Base-by-base conservation (phyloP, 108 stramenopile species). In the Phaeodactylum tricornutum region DNA sequence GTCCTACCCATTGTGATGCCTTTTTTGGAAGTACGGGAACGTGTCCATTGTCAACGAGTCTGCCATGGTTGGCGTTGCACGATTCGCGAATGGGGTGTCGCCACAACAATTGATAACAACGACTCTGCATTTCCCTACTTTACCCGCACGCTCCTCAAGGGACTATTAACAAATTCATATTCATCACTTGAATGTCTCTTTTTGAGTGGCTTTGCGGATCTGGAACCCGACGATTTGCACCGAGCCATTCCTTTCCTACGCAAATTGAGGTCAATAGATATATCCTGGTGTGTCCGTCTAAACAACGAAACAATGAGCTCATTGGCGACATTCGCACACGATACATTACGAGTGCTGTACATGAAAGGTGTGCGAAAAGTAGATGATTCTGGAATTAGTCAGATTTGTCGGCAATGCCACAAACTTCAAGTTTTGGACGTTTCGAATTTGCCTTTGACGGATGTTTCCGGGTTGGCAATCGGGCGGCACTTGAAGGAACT, bases 351-450 rank as follows among this genome's bases (percentile, higher is more conserved):
- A 49, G 80, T 81, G 2, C 36, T 81, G 23, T 81, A 81, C 39
- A 51, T 81, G 52, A 77, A 77, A 36, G 73, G 73, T 21, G 33
- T 71, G 16, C 12, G 27, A 8, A 41, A 55, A 25, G 61, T 81
- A 6, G 63, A 70, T 0, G 72, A 77, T 62, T 66, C 47, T 7
- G 80, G 80, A 0, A 36, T 81, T 11, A 54, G 57, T 8, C 54
- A 61, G 11, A 57, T 81, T 3, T 63, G 60, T 3, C 45, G 51
- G 32, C 59, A 59, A 8, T 77, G 75, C 39, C 20, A 6, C 21
- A 62, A 53, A 43, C 46, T 81, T 12, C 53, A 60, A 46, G 75
- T 77, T 14, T 53, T 81, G 34, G 80, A 81, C 43, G 45, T 81
- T 14, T 75, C 72, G n/a, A 38, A 59, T 29, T 38, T 77, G 4